These are phyloP conservation scores for Coix lacrymajobi DNA, from an alignment of 176 grass and related monocot genomes.

Conservation along the genomic window DNA sequence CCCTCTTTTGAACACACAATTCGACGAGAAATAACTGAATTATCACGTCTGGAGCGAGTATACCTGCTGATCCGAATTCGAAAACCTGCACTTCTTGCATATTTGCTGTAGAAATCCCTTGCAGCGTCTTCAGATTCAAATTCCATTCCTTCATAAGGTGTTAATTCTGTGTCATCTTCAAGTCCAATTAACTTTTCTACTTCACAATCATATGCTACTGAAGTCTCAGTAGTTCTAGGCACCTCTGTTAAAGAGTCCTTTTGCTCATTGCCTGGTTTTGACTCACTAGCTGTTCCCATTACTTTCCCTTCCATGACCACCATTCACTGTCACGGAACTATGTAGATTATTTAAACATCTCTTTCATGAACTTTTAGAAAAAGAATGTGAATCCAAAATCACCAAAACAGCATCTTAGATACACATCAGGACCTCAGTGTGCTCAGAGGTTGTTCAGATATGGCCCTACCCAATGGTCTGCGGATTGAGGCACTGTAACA, in stretches of 20 bases:
- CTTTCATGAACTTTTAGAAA: background rate
- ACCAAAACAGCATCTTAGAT: conserved; percentile 2
- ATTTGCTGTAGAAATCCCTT: conserved; percentile 54
- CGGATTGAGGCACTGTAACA: background rate
- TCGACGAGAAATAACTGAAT: conserved; percentile 61
- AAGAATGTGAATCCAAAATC: conserved; percentile 1
- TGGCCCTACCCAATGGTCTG: background rate
- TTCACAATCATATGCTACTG: background rate
- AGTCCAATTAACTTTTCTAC: conserved; percentile 35
- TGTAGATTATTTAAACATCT: background rate
- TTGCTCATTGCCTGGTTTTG: conserved; percentile 19
- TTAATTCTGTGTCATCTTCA: conserved; percentile 40
- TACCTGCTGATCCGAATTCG: conserved; percentile 55
- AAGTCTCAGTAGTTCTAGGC: conserved; percentile 19
- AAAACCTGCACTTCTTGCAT: conserved; percentile 50
- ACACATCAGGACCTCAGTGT: background rate
- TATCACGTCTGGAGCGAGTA: conserved; percentile 64
- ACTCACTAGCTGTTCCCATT: conserved; percentile 9
- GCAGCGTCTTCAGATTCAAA: conserved; percentile 66
- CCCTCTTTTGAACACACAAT: conserved; percentile 77
- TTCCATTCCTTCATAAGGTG: conserved; percentile 63
- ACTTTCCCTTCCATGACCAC: conserved; percentile 23
- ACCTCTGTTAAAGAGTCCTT: conserved; percentile 12
- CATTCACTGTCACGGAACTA: background rate
- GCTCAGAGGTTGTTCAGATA: background rate